Evolutionary conservation across 2,329 filamentous ascomycete species (phyloP), one percentile per base, ranked within the genome.

Genomic region (Akanthomyces muscarius): DNA sequence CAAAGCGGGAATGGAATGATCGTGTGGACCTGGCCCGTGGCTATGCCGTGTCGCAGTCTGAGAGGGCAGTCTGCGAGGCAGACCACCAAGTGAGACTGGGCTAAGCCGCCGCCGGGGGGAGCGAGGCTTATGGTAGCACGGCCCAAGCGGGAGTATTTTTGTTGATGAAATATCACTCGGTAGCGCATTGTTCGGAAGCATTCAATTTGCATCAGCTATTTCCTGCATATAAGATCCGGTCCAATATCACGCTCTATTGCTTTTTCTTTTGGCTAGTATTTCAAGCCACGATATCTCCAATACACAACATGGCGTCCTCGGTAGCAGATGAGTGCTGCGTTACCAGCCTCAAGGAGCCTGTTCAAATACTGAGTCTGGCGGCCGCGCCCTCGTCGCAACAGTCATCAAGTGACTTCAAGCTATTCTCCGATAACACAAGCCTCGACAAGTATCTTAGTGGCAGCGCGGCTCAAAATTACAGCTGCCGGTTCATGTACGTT

Each of bases 261-360:
- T 18, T 16, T 8, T 44, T 13, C 21, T n/a, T n/a, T 44, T 16
- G 10, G 10, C 21, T 21, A 21, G 21, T 21, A 21, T 21, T 21
- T 21, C 21, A 21, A 21, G 21, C 21, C 21, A 21, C 21, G 21
- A 21, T 21, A 30, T 30, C 28, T 30, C 28, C 16, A 6, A 21
- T 16, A 21, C 33, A 41, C 38, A 38, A 33, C 23, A 66, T 63
- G 63, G 38, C 61, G 23, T 61, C 54, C 1, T 36, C 42, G 6
- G 30, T 28, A 21, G 23, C 58, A 30, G 57, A 58, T 13, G 63
- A 66, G 41, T 69, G 67, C 51, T 71, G 68, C 58, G 69, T 69
- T 38, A 61, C 67, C 18, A 54, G 65, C 38, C 14, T 70, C 25
- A 62, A 54, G 16, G 66, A 65, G 30, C 66, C 70, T 1, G 55